A percentile compares a stretch with the other conserved stretches of the same genome.
Conservation (phyloP, 441 rosid genomes). For the Brassica balearica region DNA sequence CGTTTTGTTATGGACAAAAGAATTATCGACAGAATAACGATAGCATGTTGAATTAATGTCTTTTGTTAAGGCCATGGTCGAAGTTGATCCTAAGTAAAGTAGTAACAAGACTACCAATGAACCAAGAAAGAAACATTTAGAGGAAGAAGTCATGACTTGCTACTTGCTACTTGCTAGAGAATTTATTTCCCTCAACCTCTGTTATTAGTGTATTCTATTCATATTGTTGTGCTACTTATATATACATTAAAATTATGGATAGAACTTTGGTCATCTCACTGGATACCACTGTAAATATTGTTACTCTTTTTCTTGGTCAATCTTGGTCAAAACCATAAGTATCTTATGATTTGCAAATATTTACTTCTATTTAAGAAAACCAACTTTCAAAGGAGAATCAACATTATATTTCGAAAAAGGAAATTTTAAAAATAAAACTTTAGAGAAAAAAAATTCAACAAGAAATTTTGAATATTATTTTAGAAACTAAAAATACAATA, state of each 20-base stretch:
- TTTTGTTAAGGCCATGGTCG: background rate
- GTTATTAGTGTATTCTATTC: background rate
- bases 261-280: no score
- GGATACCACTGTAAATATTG: background rate
- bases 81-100: background rate
- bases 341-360: background rate
- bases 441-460: no score
- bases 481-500: no score
- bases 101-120: background rate
- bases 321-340: background rate
- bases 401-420: no score
- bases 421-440: no score
- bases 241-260: background rate
- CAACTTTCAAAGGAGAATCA: background rate
- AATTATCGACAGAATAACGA: background rate
- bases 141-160: background rate
- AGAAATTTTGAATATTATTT: no score
- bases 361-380: background rate
- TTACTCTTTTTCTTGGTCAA: background rate
- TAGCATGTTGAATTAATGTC: background rate
- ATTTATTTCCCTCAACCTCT: background rate
- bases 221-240: background rate
- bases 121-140: background rate
- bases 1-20: background rate
- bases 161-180: background rate